phyloP scores from a whole-genome alignment of 257 asterid genomes.

The Euphrasia confusa region DNA sequence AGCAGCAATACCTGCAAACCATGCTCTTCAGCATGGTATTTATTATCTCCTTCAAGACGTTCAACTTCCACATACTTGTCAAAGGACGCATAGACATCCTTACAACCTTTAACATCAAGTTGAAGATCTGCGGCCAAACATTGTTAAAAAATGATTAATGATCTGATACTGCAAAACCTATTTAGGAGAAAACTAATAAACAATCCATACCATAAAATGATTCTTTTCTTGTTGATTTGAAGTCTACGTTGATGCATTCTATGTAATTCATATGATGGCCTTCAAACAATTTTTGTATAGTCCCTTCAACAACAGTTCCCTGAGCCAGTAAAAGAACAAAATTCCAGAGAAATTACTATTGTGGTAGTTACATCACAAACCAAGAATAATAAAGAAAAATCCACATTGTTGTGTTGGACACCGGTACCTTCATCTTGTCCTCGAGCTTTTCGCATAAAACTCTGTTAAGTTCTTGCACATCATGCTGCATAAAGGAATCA shows the following conservation, averaged over 20 bases:
- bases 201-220: conserved; percentile 76
- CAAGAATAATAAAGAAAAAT: conserved; percentile 9
- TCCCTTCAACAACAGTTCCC: conserved; percentile 99
- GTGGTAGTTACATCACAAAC: conserved; percentile 12
- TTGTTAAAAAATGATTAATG: conserved; percentile 22
- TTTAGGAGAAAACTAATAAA: conserved; percentile 24
- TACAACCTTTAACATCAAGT: conserved; percentile 95
- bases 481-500: conserved; percentile 98
- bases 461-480: conserved; percentile 94
- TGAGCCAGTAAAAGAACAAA: conserved; percentile 37
- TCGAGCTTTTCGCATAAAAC: conserved; percentile 94
- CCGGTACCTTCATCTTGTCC: conserved; percentile 93
- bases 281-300: conserved; percentile 93
- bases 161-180: conserved; percentile 6
- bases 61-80: conserved; percentile 98
- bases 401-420: conserved; percentile 21
- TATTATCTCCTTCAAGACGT: conserved; percentile 94
- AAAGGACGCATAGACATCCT: conserved; percentile 92
- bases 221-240: conserved; percentile 93
- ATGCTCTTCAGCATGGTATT: conserved; percentile 88
- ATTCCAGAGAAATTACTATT: conserved; percentile 21
- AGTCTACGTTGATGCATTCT: conserved; percentile 90
- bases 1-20: conserved; percentile 77
- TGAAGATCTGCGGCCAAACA: conserved; percentile 70
- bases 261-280: conserved; percentile 97